Percentiles rank a stretch among this genome's conserved stretches.
Conservation (phyloP, 2,329 filamentous ascomycete species). For the Dichotomopilus funicola region DNA sequence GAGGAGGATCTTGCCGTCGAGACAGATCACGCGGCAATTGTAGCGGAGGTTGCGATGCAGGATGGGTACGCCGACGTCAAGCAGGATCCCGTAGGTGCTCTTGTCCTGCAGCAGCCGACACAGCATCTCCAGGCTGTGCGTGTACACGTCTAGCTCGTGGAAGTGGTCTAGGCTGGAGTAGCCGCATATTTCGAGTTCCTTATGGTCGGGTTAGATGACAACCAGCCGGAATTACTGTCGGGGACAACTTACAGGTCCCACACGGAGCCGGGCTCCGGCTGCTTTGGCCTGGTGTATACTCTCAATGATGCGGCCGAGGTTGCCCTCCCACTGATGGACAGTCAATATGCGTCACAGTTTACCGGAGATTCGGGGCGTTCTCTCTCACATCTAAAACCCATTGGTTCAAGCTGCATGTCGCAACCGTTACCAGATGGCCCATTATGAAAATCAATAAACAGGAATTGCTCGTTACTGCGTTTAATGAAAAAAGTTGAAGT, state of each 20-base stretch:
- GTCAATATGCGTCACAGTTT: not conserved
- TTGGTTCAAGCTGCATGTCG: constrained; percentile 30
- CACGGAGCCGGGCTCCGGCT: constrained; percentile 53
- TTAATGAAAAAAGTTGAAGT: no score
- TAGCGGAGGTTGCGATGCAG: constrained; percentile 56
- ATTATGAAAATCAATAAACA: not conserved
- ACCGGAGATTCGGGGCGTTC: not conserved
- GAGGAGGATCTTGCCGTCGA: constrained; percentile 61
- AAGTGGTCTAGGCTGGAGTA: constrained; percentile 65
- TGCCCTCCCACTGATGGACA: constrained; percentile 43
- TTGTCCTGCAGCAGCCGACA: constrained; percentile 53
- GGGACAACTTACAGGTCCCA: constrained; percentile 39
- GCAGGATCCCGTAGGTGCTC: constrained; percentile 57
- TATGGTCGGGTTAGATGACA: not conserved
- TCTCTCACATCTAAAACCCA: constrained; percentile 26
- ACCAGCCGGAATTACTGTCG: not conserved
- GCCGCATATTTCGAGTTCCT: constrained; percentile 48
- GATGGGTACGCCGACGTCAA: constrained; percentile 59
- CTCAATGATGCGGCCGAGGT: constrained; percentile 52
- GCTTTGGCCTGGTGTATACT: constrained; percentile 55
- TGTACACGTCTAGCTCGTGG: constrained; percentile 49
- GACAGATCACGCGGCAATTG: constrained; percentile 57
- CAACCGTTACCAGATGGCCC: constrained; percentile 27
- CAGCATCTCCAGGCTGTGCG: constrained; percentile 58
- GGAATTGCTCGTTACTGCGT: no score